Conservation (phyloP, 2,329 filamentous ascomycete species). For the Clarireedia paspali region DNA sequence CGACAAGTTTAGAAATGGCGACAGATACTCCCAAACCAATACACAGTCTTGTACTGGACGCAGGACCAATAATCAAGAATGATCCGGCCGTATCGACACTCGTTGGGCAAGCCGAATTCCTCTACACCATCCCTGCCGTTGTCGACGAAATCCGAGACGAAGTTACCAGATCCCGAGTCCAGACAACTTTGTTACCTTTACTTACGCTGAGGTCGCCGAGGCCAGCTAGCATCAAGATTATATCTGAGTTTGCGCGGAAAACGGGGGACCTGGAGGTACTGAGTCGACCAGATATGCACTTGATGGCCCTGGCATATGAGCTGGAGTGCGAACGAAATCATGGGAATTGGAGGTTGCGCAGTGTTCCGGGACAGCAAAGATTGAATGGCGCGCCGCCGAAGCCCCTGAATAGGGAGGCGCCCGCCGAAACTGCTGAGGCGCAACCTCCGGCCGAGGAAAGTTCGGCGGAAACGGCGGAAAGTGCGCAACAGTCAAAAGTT, state of each 20-base stretch:
- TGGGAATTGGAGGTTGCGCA: slow-evolving; percentile 81
- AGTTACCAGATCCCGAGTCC: slow-evolving; percentile 69
- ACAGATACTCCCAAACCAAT: slow-evolving; percentile 52
- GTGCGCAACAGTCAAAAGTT: slow-evolving; percentile 4
- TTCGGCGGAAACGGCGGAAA: not conserved
- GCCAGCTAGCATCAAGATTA: slow-evolving; percentile 68
- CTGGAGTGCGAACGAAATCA: slow-evolving; percentile 85
- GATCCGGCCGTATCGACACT: slow-evolving; percentile 79
- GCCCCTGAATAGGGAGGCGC: slow-evolving; percentile 24
- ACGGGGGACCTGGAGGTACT: slow-evolving; percentile 87
- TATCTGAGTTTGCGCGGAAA: slow-evolving; percentile 77
- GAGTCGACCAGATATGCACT: slow-evolving; percentile 80
- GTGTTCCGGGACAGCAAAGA: slow-evolving; percentile 68
- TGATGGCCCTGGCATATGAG: slow-evolving; percentile 88
- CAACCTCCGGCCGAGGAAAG: not conserved
- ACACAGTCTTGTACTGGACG: slow-evolving; percentile 80
- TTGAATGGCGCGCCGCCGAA: slow-evolving; percentile 57
- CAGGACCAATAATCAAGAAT: slow-evolving; percentile 90
- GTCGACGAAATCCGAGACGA: slow-evolving; percentile 82
- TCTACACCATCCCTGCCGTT: slow-evolving; percentile 81
- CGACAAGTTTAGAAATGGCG: slow-evolving; percentile 19
- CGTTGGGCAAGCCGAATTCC: slow-evolving; percentile 63
- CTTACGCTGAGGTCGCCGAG: slow-evolving; percentile 67
- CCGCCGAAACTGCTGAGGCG: slow-evolving; percentile 4
- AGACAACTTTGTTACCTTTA: slow-evolving; percentile 82